Evolutionary conservation across 2,329 filamentous ascomycete species (phyloP).

Genomic region (Aureobasidium sp.): DNA sequence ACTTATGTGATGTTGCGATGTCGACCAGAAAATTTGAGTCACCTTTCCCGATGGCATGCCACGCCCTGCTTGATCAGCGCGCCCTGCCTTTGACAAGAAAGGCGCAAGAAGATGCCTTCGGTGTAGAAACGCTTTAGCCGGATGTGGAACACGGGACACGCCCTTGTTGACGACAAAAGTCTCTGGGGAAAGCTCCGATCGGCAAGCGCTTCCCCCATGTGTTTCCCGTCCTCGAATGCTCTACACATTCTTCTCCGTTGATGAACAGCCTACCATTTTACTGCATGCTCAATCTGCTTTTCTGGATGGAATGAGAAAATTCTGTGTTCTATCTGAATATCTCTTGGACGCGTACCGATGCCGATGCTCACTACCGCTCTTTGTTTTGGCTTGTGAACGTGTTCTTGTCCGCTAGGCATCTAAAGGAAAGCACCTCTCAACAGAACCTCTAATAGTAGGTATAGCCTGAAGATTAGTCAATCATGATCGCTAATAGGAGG

Average conservation of each 20-base stretch:
- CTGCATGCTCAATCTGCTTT: neutral
- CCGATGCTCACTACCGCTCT: neutral
- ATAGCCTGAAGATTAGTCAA: constrained; percentile 6
- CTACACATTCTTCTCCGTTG: neutral
- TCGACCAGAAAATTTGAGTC: neutral
- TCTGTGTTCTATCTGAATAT: neutral
- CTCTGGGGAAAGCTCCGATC: neutral
- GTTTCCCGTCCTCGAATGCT: neutral
- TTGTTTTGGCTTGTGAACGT: constrained; percentile 5
- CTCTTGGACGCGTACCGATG: neutral
- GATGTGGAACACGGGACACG: neutral
- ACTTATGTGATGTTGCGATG: neutral
- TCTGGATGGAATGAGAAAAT: neutral
- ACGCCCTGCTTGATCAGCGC: constrained; percentile 6
- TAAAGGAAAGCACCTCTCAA: constrained; percentile 4
- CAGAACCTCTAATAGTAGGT: constrained; percentile 5
- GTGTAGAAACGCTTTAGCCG: neutral
- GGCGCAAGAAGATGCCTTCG: neutral
- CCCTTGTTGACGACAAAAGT: neutral
- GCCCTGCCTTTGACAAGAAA: constrained; percentile 8
- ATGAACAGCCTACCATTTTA: neutral
- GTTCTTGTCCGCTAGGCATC: neutral
- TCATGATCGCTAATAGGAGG: neutral
- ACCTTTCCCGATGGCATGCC: neutral
- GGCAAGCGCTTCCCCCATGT: neutral